These are phyloP conservation scores for Oryza nivara DNA, from an alignment of 176 grass and related monocot species.

Conservation along the genomic window DNA sequence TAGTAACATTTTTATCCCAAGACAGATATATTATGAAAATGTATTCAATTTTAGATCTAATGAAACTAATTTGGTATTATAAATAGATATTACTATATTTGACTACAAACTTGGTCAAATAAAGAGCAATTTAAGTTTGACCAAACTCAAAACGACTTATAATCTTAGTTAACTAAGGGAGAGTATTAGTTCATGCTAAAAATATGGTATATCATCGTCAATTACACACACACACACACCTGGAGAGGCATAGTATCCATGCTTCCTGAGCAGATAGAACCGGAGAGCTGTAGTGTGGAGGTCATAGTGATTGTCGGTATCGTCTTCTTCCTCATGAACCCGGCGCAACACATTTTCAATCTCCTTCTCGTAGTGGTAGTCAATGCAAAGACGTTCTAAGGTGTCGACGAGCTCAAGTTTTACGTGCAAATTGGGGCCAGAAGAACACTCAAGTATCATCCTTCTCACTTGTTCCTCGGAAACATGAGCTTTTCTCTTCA, in stretches of 20 bases:
- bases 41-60: too few relatives aligned
- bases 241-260: conserved; percentile 16
- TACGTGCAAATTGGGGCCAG: background rate
- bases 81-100: too few relatives aligned
- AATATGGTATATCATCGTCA: too few relatives aligned
- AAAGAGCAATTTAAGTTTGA: too few relatives aligned
- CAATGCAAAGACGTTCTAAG: conserved; percentile 34
- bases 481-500: background rate
- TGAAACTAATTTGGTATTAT: too few relatives aligned
- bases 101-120: too few relatives aligned
- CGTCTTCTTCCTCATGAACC: background rate
- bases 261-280: conserved; percentile 51
- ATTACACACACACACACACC: background rate
- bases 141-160: too few relatives aligned
- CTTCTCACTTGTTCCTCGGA: conserved; percentile 15
- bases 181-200: too few relatives aligned
- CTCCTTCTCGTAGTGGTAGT: conserved; percentile 49
- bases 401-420: conserved; percentile 47
- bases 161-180: too few relatives aligned
- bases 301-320: background rate
- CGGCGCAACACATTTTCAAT: background rate
- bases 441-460: background rate
- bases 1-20: too few relatives aligned
- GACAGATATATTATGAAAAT: too few relatives aligned
- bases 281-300: conserved; percentile 1